Evolutionary conservation across 805 yeast genomes (phyloP), one percentile per base, ranked within the genome.

Genomic region (Hermanozyma aechmeae): DNA sequence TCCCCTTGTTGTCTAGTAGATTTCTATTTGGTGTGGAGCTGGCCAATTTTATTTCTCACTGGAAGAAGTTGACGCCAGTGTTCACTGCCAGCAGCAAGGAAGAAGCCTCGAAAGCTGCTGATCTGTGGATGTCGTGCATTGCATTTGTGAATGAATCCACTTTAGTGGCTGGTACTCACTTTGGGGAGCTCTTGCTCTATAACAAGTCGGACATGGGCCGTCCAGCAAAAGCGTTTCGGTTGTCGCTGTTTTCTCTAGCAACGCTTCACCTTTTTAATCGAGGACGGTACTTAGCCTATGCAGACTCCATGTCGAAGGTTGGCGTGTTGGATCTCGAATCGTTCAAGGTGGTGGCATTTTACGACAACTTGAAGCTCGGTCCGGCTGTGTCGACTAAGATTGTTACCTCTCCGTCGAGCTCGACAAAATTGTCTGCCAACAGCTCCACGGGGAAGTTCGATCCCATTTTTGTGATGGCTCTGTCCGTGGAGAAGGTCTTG

Each of bases 241-340:
- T 53, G 15, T 51, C 59, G 0, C 46, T 38, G 18, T 48, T 51
- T 26, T 47, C 57, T 9, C 49, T 56, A 9, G 30, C 30, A 8
- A 38, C 39, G 13, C 24, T 52, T 26, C 18, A 33, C 5, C 30
- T 30, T 14, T 45, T 51, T 18, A 35, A 30, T 4, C 28, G 39
- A 7, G 36, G 42, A 23, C 27, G 41, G n/a, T 37, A 46, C 26
- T 15, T 48, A 8, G 14, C 53, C 4, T 56, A 36, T 33, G 27
- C 46, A 23, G 63, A 57, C 33, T 36, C 55, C 7, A 47, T 56
- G 41, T 48, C 58, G 6, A 51, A 49, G 31, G 38, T 53, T 3
- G 60, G 61, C 0, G 39, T 56, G 2, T 29, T 56, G 16, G 38
- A 49, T 26, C 15, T 43, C 13, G 21, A 28, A 5, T 32, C 39